Evolutionary conservation across 768 basidiomycete species (phyloP), one percentile per base, ranked within the genome.

Genomic region (Collybia nuda): DNA sequence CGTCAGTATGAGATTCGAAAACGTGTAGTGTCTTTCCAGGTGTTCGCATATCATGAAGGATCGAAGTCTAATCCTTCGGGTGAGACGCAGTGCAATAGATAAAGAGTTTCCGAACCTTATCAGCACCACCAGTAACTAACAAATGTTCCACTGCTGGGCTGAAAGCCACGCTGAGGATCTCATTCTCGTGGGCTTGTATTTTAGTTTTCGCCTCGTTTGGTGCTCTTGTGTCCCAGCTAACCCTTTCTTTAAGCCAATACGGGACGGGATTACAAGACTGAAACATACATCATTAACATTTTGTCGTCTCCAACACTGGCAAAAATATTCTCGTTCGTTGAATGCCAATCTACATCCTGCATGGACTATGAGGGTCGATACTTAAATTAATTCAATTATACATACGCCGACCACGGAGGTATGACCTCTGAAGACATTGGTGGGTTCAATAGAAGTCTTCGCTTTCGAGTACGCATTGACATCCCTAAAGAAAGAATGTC

Each of bases 341-440:
- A 75, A 67, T 96, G 88, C 97, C 97, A 99, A 59, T 97, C 94
- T 5, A 99, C 95, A 63, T 99, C 97, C 93, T 96, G 53, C 11
- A 35, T 26, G 15, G 45, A 54, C 47, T 19, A 44, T 50, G 29
- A 50, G 29, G 18, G n/a, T 17, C 21, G 11, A 32, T 23, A 43
- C 8, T 14, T 26, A 26, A 17, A 44, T 7, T 45, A 45, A 23
- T 35, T 37, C 21, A 12, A 28, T 12, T 0, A 8, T 12, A 76
- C 90, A 22, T 67, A 95, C 94, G 26, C 93, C 94, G 46, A 99
- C 97, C 29, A 94, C 84, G 18, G 92, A 88, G 0, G 86, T 85
- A 64, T 99, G 97, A 0, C 94, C 96, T 58, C 81, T 80, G 74
- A 90, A 99, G 19, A 88, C 77, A 40, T 75, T 82, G 2, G 90